Evolutionary conservation across 495 filamentous ascomycete genomes (phyloP).

Genomic region (Apodospora peruviana): DNA sequence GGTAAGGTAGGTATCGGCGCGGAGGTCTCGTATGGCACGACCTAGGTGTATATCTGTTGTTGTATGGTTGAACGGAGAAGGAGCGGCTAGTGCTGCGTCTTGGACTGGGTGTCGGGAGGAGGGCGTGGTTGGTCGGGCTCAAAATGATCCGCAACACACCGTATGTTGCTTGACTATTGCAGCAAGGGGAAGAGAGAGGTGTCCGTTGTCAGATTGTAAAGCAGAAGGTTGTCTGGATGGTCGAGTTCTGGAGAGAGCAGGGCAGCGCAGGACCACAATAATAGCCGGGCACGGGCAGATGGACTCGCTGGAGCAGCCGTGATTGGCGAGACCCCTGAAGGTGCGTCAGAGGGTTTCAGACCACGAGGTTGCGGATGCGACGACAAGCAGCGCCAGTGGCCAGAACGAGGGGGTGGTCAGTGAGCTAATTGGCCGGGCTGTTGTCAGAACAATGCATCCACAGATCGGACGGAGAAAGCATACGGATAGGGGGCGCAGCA

Average conservation of each 20-base stretch:
- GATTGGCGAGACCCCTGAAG: slow-evolving; percentile 15
- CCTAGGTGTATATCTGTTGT: background rate
- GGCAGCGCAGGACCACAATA: background rate
- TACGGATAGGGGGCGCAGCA: background rate
- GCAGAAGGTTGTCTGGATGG: slow-evolving; percentile 1
- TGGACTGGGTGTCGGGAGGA: too few species aligned
- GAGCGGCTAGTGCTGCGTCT: background rate
- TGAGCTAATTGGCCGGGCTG: slow-evolving; percentile 8
- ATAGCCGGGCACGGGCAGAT: slow-evolving; percentile 7
- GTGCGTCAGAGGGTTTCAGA: slow-evolving; percentile 32
- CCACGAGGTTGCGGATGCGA: slow-evolving; percentile 19
- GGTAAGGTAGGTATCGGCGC: too few species aligned
- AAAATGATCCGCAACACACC: background rate
- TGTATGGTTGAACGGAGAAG: background rate
- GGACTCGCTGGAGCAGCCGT: slow-evolving; percentile 6
- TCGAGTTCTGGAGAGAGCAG: background rate
- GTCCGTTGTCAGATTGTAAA: background rate
- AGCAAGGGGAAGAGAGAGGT: background rate
- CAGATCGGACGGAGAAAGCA: background rate
- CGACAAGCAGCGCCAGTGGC: slow-evolving; percentile 5
- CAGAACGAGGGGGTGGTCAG: background rate
- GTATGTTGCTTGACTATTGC: background rate
- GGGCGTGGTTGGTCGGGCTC: background rate
- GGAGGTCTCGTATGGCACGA: background rate
- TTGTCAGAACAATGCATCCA: background rate